phyloP scores from a whole-genome alignment of 768 basidiomycete species.

The Steccherinum ochraceum region DNA sequence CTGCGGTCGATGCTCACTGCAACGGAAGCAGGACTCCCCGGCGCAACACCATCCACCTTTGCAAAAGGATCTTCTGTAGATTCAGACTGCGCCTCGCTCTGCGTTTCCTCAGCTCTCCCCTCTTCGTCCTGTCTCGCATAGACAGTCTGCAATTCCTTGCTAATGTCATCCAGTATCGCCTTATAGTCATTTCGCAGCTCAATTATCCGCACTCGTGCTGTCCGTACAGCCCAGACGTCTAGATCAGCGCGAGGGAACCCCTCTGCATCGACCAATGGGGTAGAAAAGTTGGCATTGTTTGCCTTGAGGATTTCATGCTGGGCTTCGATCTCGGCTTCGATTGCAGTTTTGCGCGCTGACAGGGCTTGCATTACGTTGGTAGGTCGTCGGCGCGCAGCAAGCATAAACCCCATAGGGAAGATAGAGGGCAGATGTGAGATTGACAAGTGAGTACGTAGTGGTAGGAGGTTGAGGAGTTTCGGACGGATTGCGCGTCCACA shows the following conservation, averaged over 20 bases:
- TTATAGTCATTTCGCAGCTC: conserved; percentile 76
- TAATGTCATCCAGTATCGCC: conserved; percentile 59
- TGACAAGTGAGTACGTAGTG: not conserved
- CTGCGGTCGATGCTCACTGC: conserved; percentile 71
- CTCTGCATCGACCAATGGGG: conserved; percentile 76
- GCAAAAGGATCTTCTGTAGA: conserved; percentile 73
- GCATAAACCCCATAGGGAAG: conserved; percentile 42
- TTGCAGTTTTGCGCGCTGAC: conserved; percentile 60
- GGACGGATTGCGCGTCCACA: too few relatives aligned
- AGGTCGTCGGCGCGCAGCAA: conserved; percentile 29
- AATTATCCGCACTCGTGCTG: conserved; percentile 71
- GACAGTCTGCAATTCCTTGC: conserved; percentile 59
- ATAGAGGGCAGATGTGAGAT: not conserved
- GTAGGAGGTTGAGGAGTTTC: too few relatives aligned
- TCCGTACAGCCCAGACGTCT: conserved; percentile 73
- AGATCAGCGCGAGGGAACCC: conserved; percentile 89
- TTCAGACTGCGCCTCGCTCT: too few relatives aligned
- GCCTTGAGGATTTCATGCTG: conserved; percentile 57
- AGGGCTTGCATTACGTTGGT: conserved; percentile 56
- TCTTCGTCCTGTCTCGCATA: conserved; percentile 30
- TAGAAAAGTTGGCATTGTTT: conserved; percentile 59
- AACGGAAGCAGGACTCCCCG: conserved; percentile 73
- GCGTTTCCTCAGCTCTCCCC: not conserved
- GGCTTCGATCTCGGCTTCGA: conserved; percentile 65
- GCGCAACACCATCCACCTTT: conserved; percentile 74